Evolutionary conservation across 768 basidiomycete species (phyloP), one percentile per base, ranked within the genome.

Genomic region (Amanita polypyramis): DNA sequence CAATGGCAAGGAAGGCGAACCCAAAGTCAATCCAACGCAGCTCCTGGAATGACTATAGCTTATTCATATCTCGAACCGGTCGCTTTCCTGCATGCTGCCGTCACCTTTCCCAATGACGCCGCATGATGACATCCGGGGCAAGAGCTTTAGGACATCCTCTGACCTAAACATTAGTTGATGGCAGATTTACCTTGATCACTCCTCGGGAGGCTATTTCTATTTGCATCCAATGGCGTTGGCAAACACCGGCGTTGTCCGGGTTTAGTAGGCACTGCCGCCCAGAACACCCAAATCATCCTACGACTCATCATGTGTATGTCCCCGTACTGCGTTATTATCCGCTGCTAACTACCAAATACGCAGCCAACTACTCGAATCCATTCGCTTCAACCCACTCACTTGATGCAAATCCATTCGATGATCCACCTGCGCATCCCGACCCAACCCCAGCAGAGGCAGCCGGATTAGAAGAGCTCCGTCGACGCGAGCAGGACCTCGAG

Each of bases 321-420:
- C 39, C n/a, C 10, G n/a, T 36, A 36, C 21, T n/a, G 12, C 34
- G 15, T 46, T 15, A 27, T 39, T 47, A 39, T 38, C n/a, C 5
- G 10, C 10, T 35, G 12, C 21, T 41, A 8, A 42, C 15, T 37
- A 30, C 37, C 4, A 0, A 19, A 45, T 17, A 46, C 67, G 63
- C 62, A 55, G 65, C 63, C 49, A 66, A 64, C 55, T 72, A 71
- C 40, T 75, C 85, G 60, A 90, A 92, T 55, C 89, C 89, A 0
- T 92, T 92, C 65, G 81, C 86, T 7, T 90, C 88, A 8, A 78
- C 83, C 12, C 79, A 87, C 58, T 87, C 87, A 2, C 81, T 92
- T 43, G 90, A 91, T 60, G 72, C 78, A 47, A 94, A 94, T 63
- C 90, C 90, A 1, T 94, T 94, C 60, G 89, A 90, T 56, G 91